A percentile compares a stretch with the other conserved stretches of the same genome.
These are phyloP conservation scores for Aspergillus sp. DNA, from an alignment of 2,329 filamentous ascomycete genomes.

Conservation along the genomic window DNA sequence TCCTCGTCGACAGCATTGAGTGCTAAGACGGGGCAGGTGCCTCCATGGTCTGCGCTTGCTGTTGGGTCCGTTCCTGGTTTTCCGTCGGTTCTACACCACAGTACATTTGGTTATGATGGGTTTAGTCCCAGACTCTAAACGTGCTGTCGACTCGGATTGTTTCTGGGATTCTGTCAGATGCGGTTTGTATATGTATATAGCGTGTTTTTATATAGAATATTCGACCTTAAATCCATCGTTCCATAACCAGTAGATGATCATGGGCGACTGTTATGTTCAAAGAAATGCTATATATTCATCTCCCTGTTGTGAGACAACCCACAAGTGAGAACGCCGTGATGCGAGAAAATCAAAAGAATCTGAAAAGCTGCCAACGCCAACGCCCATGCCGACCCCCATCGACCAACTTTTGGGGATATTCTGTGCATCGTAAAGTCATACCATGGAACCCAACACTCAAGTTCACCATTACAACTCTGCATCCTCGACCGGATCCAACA, in stretches of 20 bases:
- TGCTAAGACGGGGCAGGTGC: not conserved
- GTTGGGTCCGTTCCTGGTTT: too few species aligned
- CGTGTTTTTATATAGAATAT: not conserved
- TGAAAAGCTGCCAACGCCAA: not conserved
- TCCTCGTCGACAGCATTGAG: not conserved
- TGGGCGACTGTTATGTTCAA: too few species aligned
- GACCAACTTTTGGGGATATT: not conserved
- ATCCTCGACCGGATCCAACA: slow-evolving; percentile 42
- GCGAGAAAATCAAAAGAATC: not conserved
- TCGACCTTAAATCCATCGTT: not conserved
- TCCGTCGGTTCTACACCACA: not conserved
- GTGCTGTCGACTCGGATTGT: not conserved
- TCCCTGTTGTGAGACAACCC: too few species aligned
- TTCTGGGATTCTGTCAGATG: not conserved
- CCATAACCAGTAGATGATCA: too few species aligned
- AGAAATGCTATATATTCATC: too few species aligned
- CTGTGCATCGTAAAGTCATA: slow-evolving; percentile 10
- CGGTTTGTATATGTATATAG: not conserved
- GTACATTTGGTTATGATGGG: not conserved
- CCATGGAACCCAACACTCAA: not conserved
- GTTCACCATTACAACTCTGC: slow-evolving; percentile 26
- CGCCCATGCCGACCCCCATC: not conserved
- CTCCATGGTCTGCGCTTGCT: not conserved
- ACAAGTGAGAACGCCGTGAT: not conserved
- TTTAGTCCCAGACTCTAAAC: not conserved